These are phyloP conservation scores for Sporisorium exsertum DNA, from an alignment of 1,284 basidiomycete species.

Conservation along the genomic window DNA sequence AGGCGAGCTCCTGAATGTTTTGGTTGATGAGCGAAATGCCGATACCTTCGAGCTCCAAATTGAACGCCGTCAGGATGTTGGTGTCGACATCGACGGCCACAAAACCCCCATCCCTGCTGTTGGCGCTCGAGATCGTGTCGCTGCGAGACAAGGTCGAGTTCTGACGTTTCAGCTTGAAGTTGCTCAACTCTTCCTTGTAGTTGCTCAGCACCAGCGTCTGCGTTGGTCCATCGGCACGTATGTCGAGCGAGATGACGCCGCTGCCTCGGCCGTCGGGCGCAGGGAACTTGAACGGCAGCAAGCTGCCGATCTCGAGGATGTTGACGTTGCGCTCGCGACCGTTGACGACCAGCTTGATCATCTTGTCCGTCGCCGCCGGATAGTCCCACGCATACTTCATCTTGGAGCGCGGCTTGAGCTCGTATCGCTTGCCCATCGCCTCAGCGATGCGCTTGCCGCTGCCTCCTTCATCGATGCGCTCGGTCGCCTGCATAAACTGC, in stretches of 20 bases:
- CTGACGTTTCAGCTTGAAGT: slow-evolving; percentile 84
- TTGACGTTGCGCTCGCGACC: slow-evolving; percentile 83
- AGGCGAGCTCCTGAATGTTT: slow-evolving; percentile 88
- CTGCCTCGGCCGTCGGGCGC: slow-evolving; percentile 67
- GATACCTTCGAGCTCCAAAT: slow-evolving; percentile 86
- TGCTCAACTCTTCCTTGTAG: slow-evolving; percentile 85
- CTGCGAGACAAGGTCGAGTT: slow-evolving; percentile 74
- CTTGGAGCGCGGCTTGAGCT: slow-evolving; percentile 75
- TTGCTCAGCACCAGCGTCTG: slow-evolving; percentile 89
- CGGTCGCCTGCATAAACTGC: slow-evolving; percentile 76
- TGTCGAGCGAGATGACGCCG: slow-evolving; percentile 85
- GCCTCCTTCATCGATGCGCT: slow-evolving; percentile 36
- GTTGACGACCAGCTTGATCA: slow-evolving; percentile 77
- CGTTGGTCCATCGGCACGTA: slow-evolving; percentile 87
- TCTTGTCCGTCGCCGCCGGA: slow-evolving; percentile 86
- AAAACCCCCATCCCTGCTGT: slow-evolving; percentile 75
- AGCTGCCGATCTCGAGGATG: slow-evolving; percentile 94
- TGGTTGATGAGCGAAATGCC: slow-evolving; percentile 93
- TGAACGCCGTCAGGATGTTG: slow-evolving; percentile 77
- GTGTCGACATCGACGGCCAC: slow-evolving; percentile 85
- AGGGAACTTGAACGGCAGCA: slow-evolving; percentile 87
- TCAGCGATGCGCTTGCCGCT: slow-evolving; percentile 42
- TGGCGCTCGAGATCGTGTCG: slow-evolving; percentile 78
- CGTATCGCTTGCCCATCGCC: slow-evolving; percentile 71
- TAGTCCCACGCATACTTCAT: slow-evolving; percentile 92